Evolutionary conservation across 164 flowering plant species (phyloP).

Genomic region (Echeveria elegans): DNA sequence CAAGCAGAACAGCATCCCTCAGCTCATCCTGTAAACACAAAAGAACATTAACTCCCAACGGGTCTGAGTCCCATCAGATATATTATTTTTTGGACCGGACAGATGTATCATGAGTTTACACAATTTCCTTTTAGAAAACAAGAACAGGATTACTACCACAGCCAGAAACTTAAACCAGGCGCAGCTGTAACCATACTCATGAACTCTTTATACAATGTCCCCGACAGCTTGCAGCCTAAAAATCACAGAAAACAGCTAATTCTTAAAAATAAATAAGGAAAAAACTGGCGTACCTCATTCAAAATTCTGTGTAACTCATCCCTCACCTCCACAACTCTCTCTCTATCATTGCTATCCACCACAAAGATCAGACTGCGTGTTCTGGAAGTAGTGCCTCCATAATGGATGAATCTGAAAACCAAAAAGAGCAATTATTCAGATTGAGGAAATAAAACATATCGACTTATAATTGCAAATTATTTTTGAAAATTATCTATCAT

Average conservation of each 20-base stretch:
- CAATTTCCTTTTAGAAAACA: no score
- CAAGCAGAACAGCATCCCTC: slow-evolving; percentile 5
- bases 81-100: no score
- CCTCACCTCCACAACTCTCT: slow-evolving; percentile 61
- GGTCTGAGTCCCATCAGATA: no score
- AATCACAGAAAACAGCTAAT: background rate
- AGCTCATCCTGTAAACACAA: slow-evolving; percentile 6
- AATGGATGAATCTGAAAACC: slow-evolving; percentile 50
- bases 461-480: background rate
- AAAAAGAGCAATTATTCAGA: background rate
- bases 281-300: slow-evolving; percentile 41
- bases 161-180: no score
- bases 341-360: slow-evolving; percentile 74
- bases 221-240: background rate
- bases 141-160: no score
- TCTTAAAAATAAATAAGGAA: background rate
- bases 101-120: no score
- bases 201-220: background rate
- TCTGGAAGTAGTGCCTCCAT: slow-evolving; percentile 79
- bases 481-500: background rate
- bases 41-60: no score
- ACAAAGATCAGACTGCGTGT: slow-evolving; percentile 75
- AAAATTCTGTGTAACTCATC: slow-evolving; percentile 75
- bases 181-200: no score
- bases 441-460: background rate